A percentile compares a stretch with the other conserved stretches of the same genome.
Conservation (phyloP, 768 basidiomycete genomes). For the Ramaria sp. region DNA sequence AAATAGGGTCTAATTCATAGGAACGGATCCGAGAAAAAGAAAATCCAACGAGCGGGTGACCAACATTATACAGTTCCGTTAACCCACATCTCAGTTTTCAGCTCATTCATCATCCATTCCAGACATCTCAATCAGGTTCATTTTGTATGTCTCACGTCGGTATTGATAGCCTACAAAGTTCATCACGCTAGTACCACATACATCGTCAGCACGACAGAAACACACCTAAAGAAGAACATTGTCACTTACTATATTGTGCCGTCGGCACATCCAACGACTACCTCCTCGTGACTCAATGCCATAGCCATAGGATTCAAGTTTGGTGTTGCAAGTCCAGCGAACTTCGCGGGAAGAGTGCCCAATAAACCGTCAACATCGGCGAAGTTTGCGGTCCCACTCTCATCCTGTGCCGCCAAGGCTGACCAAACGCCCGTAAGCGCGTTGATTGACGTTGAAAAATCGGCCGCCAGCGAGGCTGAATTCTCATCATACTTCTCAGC, state of each 20-base stretch:
- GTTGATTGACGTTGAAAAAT: slow-evolving; percentile 56
- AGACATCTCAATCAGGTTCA: too few relatives aligned
- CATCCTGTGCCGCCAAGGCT: slow-evolving; percentile 34
- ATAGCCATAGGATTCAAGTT: slow-evolving; percentile 95
- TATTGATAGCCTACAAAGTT: slow-evolving; percentile 51
- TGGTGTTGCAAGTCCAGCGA: slow-evolving; percentile 69
- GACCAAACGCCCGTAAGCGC: slow-evolving; percentile 68
- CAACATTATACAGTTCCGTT: too few relatives aligned
- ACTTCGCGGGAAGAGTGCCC: slow-evolving; percentile 55
- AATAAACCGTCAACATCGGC: slow-evolving; percentile 45
- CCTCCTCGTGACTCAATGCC: slow-evolving; percentile 84
- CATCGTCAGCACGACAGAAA: slow-evolving; percentile 11
- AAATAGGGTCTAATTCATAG: too few relatives aligned
- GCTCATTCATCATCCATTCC: too few relatives aligned
- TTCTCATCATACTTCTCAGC: neutral
- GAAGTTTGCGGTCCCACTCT: slow-evolving; percentile 11
- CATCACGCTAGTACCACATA: slow-evolving; percentile 34
- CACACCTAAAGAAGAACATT: neutral
- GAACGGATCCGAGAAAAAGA: too few relatives aligned
- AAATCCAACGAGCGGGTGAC: too few relatives aligned
- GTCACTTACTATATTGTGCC: slow-evolving; percentile 77
- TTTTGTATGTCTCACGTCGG: slow-evolving; percentile 7
- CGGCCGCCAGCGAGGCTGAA: slow-evolving; percentile 27
- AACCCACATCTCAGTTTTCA: too few relatives aligned
- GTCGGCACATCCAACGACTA: slow-evolving; percentile 85